Evolutionary conservation across 306 rosid genomes (phyloP).

Genomic region (Rosa rugosa): DNA sequence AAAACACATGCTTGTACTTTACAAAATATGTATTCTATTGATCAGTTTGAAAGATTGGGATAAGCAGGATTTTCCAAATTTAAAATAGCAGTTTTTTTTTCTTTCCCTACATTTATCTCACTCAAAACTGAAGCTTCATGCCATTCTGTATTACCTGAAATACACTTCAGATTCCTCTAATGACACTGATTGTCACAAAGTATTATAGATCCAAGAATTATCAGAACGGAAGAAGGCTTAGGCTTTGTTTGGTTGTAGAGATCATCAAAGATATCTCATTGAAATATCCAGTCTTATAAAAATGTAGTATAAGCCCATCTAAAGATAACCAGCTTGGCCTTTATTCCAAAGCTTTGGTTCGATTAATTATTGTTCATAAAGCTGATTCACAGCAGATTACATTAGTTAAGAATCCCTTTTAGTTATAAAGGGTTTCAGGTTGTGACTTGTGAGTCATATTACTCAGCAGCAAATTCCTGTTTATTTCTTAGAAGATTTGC

Average conservation of each 20-base stretch:
- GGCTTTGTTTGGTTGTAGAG: background rate
- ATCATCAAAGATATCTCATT: background rate
- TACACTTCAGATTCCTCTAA: background rate
- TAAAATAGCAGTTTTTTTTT: background rate
- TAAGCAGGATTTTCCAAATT: background rate
- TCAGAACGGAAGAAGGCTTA: background rate
- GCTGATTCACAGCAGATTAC: background rate
- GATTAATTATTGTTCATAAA: background rate
- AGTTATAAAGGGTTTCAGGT: background rate
- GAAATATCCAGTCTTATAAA: background rate
- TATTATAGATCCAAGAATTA: background rate
- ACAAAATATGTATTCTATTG: background rate
- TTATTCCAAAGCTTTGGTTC: background rate
- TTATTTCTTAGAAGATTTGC: background rate
- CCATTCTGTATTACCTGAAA: background rate
- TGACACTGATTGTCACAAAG: background rate
- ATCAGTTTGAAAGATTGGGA: background rate
- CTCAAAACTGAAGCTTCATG: background rate
- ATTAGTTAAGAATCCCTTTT: background rate
- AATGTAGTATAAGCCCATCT: no score
- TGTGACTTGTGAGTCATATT: background rate
- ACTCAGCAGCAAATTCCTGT: background rate
- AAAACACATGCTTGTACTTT: background rate
- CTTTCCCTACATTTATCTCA: background rate
- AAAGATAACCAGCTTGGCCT: background rate